Base-by-base conservation (phyloP, 805 yeast species). In the Yamadazyma kitorensis region DNA sequence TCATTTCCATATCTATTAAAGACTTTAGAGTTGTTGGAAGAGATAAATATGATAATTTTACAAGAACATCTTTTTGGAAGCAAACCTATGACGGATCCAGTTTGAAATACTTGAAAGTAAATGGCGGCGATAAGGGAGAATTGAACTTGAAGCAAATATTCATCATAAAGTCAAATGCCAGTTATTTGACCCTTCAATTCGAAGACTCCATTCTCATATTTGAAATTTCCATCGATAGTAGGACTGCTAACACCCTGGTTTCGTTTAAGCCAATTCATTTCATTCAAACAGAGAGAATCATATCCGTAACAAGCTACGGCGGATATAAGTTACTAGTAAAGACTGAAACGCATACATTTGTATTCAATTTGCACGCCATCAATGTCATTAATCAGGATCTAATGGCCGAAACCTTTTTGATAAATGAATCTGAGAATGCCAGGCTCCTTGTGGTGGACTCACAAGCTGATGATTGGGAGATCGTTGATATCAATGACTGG, bases 1-100 rank as follows among this genome's bases (percentile, higher is more conserved):
- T 46, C 11, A 12, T 46, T 6, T 34, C 46, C 3, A 15, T 48
- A 2, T 48, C 51, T 1, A 34, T 40, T 9, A 34, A 34, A 7
- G 36, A 42, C 10, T 39, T 48, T 20, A 21, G 43, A 27, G 36
- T 48, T 4, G 29, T 37, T 10, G 28, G 30, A 23, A 39, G 36
- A 12, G 20, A 35, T 7, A 31, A 13, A 3, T 18, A 40, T 4
- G 16, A 29, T 11, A 21, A 24, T 9, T 28, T 34, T 13, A 26
- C 17, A 6, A 34, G 33, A 11, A 23, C 32, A 20, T 25, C 12
- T 20, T 24, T 33, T 2, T 45, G 47, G 47, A 39, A 21, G 19
- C 47, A 40, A 21, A 13, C n/a, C 8, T 41, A 33, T 31, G 41
- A 40, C 26, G 40, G 43, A 11, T 14, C 15, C 8, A 27, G 19